Conservation (phyloP, 1,284 basidiomycete genomes). For the Trametes polyzona region DNA sequence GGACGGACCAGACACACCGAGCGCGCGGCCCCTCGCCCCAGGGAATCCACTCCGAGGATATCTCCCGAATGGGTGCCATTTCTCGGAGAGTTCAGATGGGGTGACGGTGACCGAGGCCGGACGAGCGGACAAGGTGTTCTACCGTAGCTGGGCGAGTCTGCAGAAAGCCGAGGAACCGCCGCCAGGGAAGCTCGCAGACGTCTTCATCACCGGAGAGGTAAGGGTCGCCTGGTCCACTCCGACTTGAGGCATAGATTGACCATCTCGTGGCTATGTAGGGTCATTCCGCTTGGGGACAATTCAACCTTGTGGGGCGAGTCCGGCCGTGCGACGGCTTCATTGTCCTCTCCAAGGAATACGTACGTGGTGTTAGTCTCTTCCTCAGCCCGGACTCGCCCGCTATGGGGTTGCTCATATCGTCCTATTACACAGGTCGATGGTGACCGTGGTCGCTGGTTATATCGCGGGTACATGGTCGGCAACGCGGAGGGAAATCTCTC, state of each 20-base stretch:
- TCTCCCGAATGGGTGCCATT: conserved; percentile 51
- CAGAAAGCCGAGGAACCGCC: conserved; percentile 21
- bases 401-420: background rate
- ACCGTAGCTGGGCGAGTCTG: conserved; percentile 37
- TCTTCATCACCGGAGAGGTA: conserved; percentile 77
- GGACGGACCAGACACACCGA: conserved; percentile 17
- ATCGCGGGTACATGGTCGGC: conserved; percentile 75
- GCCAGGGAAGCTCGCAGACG: conserved; percentile 50
- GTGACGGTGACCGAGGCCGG: conserved; percentile 48
- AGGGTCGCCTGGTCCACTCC: conserved; percentile 15
- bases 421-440: conserved; percentile 53
- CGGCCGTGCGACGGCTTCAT: conserved; percentile 74
- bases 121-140: conserved; percentile 41
- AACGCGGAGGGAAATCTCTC: conserved; percentile 62
- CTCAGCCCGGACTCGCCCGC: background rate
- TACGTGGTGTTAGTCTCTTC: no score
- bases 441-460: conserved; percentile 76
- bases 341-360: conserved; percentile 75
- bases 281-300: conserved; percentile 82
- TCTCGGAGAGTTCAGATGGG: conserved; percentile 46
- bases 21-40: conserved; percentile 32
- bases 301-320: conserved; percentile 69
- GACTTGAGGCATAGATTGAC: background rate
- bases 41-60: conserved; percentile 51
- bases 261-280: conserved; percentile 46